Base-by-base conservation (phyloP, 1,139 yeast species). In the Suhomyces panamericanus region DNA sequence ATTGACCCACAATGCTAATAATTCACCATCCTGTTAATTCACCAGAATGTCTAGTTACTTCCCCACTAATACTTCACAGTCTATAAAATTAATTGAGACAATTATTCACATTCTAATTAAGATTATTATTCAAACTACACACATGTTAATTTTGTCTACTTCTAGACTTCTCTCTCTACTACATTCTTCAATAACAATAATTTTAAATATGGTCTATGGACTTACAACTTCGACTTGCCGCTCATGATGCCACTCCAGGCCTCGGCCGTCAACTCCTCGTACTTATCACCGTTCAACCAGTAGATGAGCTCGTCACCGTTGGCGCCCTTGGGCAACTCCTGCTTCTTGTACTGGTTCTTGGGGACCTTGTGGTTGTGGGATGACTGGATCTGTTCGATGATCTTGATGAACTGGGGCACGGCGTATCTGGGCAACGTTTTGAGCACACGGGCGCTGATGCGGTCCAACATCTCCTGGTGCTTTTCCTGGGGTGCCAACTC, bases 311-410 rank as follows among this genome's bases (percentile, higher is more conserved):
- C 91, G 20, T 64, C 62, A 3, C 84, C 85, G 42, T 65, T 64
- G n/a, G 72, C 79, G 14, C 91, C 91, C 52, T 75, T 75, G 20
- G 97, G 96, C 49, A 90, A 73, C 47, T 77, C 74, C 57, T 90
- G 96, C 56, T 86, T 81, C 58, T 89, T 81, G 65, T 83, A 90
- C 41, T 70, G 69, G 57, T 81, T 85, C 70, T 91, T 93, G 37
- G 90, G 85, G 29, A 91, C 82, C 71, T 93, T 93, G 67, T 88
- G 93, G 62, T 88, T 91, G 50, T 89, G 95, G 6, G 89, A 83
- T 36, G 81, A 78, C 55, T 79, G 78, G 49, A 91, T 83, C 46
- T 70, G 67, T 24, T 70, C 63, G 36, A 81, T 82, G 57, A 89
- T 76, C 61, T 89, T 87, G 44, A 90, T 67, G 60, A 93, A 90